phyloP scores from a whole-genome alignment of 2,329 filamentous ascomycete genomes.

The Beauveria medogensis region DNA sequence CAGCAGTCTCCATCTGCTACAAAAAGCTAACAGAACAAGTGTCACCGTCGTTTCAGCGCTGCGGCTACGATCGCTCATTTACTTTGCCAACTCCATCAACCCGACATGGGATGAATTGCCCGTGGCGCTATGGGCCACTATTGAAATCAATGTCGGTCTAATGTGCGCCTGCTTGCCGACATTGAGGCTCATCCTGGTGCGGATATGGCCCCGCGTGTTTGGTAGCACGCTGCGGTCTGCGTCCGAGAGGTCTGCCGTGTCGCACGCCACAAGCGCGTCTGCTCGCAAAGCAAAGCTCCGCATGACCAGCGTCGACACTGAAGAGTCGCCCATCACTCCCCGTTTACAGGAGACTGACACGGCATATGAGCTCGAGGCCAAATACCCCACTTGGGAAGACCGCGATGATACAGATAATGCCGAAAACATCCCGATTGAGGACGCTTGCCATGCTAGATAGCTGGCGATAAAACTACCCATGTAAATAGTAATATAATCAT shows the following conservation, averaged over 20 bases:
- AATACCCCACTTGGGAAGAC: constrained; percentile 7
- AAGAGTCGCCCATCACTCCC: background rate
- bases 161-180: constrained; percentile 19
- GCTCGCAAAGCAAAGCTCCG: background rate
- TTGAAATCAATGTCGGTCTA: constrained; percentile 19
- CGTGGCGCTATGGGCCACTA: constrained; percentile 16
- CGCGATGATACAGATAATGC: background rate
- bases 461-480: background rate
- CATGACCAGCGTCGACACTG: background rate
- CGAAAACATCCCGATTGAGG: background rate
- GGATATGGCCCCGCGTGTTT: constrained; percentile 9
- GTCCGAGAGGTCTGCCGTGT: background rate
- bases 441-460: constrained; percentile 1
- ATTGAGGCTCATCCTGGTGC: constrained; percentile 17
- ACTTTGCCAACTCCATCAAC: constrained; percentile 16
- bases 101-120: constrained; percentile 16
- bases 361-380: constrained; percentile 5
- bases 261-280: background rate
- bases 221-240: background rate
- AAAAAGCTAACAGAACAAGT: constrained; percentile 2
- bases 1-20: background rate
- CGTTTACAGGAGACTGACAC: background rate
- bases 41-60: constrained; percentile 18
- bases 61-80: constrained; percentile 15
- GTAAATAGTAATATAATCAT: background rate